Conservation (phyloP, 306 rosid species). For the Prunus mira region DNA sequence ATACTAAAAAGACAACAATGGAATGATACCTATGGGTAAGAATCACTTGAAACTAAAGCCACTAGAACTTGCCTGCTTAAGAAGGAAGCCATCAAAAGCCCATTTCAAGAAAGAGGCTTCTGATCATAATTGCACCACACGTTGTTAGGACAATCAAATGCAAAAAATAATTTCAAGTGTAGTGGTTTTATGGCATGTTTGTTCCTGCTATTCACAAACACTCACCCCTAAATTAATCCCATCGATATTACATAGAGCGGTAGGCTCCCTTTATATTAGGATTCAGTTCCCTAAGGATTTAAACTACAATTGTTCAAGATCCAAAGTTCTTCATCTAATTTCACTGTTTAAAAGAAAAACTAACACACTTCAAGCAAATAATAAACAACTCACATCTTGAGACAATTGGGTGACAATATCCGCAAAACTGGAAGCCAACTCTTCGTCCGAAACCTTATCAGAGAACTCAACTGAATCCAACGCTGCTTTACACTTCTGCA, state of each 20-base stretch:
- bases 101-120: neutral
- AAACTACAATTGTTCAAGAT: neutral
- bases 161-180: neutral
- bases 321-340: neutral
- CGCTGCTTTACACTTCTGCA: conserved; percentile 79
- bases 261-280: neutral
- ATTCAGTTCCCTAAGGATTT: neutral
- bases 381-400: conserved; percentile 72
- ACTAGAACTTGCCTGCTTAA: neutral
- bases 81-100: neutral
- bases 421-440: conserved; percentile 75
- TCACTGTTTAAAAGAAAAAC: neutral
- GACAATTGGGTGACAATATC: conserved; percentile 94
- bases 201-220: neutral
- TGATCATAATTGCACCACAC: neutral
- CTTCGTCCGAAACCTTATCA: conserved; percentile 47
- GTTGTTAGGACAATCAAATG: neutral
- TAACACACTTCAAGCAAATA: neutral
- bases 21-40: too few species aligned
- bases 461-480: conserved; percentile 75
- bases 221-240: neutral
- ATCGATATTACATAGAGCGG: neutral
- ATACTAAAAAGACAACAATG: neutral
- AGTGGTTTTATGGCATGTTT: neutral
- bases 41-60: neutral